phyloP scores from a whole-genome alignment of 176 grass and related monocot genomes.

The Raddia guianensis region DNA sequence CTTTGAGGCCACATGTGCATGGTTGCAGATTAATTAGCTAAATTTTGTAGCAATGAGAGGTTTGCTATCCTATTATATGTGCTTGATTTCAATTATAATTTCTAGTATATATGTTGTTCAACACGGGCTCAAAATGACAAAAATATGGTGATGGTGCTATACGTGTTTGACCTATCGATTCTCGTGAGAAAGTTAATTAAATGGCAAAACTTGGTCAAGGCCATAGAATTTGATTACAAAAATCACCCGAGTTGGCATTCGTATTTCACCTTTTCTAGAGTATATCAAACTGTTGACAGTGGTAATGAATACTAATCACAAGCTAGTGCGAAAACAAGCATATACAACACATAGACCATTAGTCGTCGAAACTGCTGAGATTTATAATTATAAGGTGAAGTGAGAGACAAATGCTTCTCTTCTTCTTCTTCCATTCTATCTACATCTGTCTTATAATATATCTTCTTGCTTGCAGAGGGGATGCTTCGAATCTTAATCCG shows the following conservation, averaged over 20 bases:
- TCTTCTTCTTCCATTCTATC: background rate
- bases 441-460: background rate
- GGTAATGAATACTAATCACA: background rate
- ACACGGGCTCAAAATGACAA: background rate
- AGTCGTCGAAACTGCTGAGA: no score
- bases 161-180: background rate
- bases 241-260: background rate
- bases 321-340: background rate
- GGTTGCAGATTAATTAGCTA: background rate
- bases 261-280: background rate
- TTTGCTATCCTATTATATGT: background rate
- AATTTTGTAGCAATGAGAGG: background rate
- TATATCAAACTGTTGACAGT: background rate
- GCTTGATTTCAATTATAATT: background rate
- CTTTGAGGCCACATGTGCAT: background rate
- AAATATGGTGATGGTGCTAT: background rate
- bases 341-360: no score
- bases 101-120: background rate
- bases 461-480: background rate
- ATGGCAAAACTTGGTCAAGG: background rate
- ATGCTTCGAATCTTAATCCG: no score
- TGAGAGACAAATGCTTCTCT: background rate
- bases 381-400: no score
- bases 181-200: background rate
- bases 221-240: background rate